Percentiles rank a stretch among this genome's conserved stretches.
Conservation (phyloP, 2,329 filamentous ascomycete species). For the Mollisia scopiformis region DNA sequence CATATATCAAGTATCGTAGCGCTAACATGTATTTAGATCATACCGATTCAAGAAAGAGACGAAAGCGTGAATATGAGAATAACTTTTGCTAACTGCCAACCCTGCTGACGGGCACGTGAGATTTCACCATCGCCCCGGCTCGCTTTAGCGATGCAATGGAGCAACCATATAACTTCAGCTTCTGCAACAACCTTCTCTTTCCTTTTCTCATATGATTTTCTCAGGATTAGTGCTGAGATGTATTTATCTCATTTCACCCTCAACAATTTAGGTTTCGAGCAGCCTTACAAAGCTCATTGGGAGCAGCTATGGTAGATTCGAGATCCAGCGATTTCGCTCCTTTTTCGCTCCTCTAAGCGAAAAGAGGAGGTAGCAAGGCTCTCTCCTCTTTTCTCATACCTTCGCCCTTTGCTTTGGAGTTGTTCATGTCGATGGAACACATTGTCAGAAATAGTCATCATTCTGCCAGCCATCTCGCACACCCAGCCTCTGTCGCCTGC, state of each 20-base stretch:
- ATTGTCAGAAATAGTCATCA: background rate
- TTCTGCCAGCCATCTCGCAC: background rate
- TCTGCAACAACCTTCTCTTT: background rate
- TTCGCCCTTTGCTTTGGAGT: background rate
- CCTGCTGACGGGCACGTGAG: background rate
- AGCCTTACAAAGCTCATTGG: background rate
- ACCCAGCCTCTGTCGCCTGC: background rate
- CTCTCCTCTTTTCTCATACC: background rate
- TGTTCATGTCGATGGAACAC: background rate
- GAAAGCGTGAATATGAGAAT: too few relatives aligned
- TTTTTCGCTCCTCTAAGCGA: background rate
- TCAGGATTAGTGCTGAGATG: background rate
- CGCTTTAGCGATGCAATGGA: background rate
- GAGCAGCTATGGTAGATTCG: too few relatives aligned
- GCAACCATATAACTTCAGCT: background rate
- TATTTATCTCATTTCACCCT: background rate
- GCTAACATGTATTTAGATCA: too few relatives aligned
- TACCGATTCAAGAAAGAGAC: too few relatives aligned
- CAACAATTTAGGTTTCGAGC: background rate
- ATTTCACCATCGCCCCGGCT: background rate
- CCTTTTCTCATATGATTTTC: background rate
- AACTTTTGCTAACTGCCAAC: background rate
- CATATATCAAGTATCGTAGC: too few relatives aligned
- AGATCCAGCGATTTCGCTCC: background rate
- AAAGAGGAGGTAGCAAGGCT: background rate